These are phyloP conservation scores for Ogataea corticis DNA, from an alignment of 805 yeast genomes.

Conservation along the genomic window DNA sequence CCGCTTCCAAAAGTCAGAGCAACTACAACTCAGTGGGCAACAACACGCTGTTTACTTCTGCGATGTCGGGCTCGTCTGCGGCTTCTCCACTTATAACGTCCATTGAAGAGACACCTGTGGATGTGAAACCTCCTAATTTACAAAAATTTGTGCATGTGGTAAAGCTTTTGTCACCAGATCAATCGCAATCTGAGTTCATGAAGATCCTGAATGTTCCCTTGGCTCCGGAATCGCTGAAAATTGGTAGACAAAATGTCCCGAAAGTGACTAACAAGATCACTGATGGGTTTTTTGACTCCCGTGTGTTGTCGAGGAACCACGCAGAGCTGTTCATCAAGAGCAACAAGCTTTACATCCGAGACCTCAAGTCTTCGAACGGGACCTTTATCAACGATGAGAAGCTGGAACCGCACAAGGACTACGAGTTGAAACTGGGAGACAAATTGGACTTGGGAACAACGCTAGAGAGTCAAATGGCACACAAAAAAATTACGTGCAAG, in stretches of 20 bases:
- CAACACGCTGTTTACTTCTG: constrained; percentile 15
- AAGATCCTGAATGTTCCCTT: constrained; percentile 80
- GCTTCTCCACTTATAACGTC: constrained; percentile 9
- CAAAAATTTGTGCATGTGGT: constrained; percentile 54
- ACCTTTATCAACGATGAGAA: constrained; percentile 83
- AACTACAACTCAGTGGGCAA: constrained; percentile 33
- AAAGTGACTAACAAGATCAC: constrained; percentile 58
- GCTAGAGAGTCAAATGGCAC: constrained; percentile 66
- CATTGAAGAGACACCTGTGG: constrained; percentile 7
- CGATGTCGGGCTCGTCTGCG: constrained; percentile 8
- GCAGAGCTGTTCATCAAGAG: constrained; percentile 81
- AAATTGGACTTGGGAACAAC: constrained; percentile 93
- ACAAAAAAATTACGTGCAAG: constrained; percentile 81
- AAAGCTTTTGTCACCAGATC: constrained; percentile 75
- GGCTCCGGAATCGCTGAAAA: constrained; percentile 76
- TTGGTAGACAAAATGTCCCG: constrained; percentile 87
- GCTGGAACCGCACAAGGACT: constrained; percentile 60
- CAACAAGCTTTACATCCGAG: constrained; percentile 68
- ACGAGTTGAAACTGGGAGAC: constrained; percentile 75
- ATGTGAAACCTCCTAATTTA: constrained; percentile 21
- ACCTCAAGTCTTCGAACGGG: constrained; percentile 90
- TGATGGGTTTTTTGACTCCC: constrained; percentile 92
- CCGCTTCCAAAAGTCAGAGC: constrained; percentile 35
- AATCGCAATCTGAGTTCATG: constrained; percentile 62
- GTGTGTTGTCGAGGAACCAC: constrained; percentile 91